A percentile compares a stretch with the other conserved stretches of the same genome.
phyloP scores from a whole-genome alignment of 441 rosid genomes.

The Brassica balearica region DNA sequence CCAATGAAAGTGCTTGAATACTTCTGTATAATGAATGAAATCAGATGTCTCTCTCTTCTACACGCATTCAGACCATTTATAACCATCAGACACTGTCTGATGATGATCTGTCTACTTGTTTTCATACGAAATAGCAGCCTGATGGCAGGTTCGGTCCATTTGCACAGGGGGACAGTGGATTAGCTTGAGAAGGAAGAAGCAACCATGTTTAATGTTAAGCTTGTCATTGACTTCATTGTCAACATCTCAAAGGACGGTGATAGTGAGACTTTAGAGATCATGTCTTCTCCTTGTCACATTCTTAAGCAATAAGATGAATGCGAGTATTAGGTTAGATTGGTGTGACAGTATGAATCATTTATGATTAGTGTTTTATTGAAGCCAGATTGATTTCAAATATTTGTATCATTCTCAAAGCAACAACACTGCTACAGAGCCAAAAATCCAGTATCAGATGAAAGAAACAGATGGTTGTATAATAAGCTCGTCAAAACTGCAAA shows the following conservation, averaged over 20 bases:
- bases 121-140: too few relatives aligned
- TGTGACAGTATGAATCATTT: neutral
- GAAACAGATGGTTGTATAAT: conserved; percentile 17
- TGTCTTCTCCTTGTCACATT: conserved; percentile 67
- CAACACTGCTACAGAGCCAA: too few relatives aligned
- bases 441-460: conserved; percentile 2
- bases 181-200: too few relatives aligned
- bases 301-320: neutral
- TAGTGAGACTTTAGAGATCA: conserved; percentile 58
- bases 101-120: too few relatives aligned
- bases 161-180: conserved; percentile 71
- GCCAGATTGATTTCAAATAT: too few relatives aligned
- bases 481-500: conserved; percentile 21
- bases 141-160: conserved; percentile 54
- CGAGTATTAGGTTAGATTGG: too few relatives aligned
- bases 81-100: neutral
- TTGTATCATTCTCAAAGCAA: neutral
- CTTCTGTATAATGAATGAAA: neutral
- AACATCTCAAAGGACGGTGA: conserved; percentile 59
- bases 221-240: conserved; percentile 47
- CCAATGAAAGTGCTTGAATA: neutral
- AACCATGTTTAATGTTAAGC: conserved; percentile 62
- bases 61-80: neutral
- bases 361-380: neutral
- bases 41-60: neutral